Evolutionary conservation across 352 stramenopile genomes (phyloP).

Genomic region (Elongisporangium senticosum): DNA sequence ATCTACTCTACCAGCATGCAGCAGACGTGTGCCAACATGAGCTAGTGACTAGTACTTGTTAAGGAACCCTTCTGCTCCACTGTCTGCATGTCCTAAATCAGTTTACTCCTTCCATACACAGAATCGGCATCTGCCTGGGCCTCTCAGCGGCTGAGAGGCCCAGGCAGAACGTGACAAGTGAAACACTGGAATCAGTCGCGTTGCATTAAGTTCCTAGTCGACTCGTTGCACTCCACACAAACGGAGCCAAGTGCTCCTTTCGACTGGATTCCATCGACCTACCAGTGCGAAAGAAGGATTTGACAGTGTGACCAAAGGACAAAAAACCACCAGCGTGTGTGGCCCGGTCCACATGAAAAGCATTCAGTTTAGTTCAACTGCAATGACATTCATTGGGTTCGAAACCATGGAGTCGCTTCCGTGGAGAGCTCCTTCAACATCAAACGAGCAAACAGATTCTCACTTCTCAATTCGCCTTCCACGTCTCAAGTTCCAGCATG

Average conservation of each 20-base stretch:
- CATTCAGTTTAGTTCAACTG: background rate
- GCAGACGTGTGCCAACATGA: background rate
- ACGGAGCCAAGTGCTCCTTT: background rate
- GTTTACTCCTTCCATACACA: too few species aligned
- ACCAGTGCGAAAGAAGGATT: too few species aligned
- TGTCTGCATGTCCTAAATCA: too few species aligned
- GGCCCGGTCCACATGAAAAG: too few species aligned
- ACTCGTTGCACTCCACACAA: background rate
- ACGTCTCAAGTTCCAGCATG: background rate
- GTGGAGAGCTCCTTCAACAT: background rate
- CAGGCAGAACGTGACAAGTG: too few species aligned
- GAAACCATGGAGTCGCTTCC: background rate
- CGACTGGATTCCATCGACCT: background rate
- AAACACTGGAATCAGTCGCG: background rate
- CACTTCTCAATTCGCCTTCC: background rate
- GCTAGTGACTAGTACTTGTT: too few species aligned
- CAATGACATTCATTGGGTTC: background rate
- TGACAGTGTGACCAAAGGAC: background rate
- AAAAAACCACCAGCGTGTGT: background rate
- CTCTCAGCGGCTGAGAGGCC: too few species aligned
- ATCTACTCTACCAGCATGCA: background rate
- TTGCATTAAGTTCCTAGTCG: background rate
- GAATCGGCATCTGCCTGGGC: too few species aligned
- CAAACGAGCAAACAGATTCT: background rate
- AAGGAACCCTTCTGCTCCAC: too few species aligned